Conservation (phyloP, 164 flowering plant species). For the Vitis rotundifolia region DNA sequence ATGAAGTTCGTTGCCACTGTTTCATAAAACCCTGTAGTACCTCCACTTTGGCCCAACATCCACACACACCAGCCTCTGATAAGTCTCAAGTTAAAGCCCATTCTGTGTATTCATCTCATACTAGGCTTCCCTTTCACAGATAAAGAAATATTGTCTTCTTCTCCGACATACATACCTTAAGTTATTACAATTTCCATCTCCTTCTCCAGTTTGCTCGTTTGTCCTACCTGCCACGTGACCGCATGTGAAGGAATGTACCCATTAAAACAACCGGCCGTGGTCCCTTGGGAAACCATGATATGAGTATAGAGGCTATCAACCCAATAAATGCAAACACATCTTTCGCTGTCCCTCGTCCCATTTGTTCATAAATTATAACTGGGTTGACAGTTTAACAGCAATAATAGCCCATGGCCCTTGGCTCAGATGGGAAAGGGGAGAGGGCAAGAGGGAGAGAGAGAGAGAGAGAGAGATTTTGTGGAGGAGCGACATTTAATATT, state of each 20-base stretch:
- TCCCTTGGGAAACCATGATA: background rate
- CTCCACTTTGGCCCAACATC: too few relatives aligned
- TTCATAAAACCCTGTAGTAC: too few relatives aligned
- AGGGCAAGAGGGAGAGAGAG: too few relatives aligned
- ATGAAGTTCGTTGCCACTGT: too few relatives aligned
- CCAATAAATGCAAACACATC: background rate
- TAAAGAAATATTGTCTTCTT: background rate
- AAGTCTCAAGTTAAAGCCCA: too few relatives aligned
- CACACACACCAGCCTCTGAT: too few relatives aligned
- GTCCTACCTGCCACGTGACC: constrained; percentile 4
- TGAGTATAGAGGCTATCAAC: background rate
- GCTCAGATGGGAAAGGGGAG: too few relatives aligned
- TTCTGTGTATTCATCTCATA: too few relatives aligned
- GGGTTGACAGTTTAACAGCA: background rate
- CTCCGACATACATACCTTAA: background rate
- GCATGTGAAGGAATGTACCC: background rate
- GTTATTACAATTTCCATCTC: background rate
- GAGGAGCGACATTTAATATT: too few relatives aligned
- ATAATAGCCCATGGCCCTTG: background rate
- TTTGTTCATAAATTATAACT: background rate
- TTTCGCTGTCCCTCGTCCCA: background rate
- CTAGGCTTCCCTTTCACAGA: too few relatives aligned
- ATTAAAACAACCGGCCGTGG: background rate
- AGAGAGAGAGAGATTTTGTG: too few relatives aligned
- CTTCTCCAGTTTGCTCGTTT: background rate